Percentiles rank a stretch among this genome's conserved stretches.
Conservation (phyloP, 1,284 basidiomycete species). For the Leccinum colubrinum region DNA sequence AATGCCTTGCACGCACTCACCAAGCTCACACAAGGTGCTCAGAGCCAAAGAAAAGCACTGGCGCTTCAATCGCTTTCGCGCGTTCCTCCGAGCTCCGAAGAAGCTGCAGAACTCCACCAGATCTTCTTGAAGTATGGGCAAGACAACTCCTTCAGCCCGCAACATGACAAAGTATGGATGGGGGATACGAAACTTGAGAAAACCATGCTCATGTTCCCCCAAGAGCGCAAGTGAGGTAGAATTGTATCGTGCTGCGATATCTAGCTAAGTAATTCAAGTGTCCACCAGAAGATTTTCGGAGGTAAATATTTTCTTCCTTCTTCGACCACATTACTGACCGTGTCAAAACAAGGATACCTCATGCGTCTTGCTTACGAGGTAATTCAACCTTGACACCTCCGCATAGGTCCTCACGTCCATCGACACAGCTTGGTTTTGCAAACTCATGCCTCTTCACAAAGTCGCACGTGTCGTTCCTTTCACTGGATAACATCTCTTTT, state of each 20-base stretch:
- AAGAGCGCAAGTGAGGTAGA: conserved; percentile 71
- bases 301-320: conserved; percentile 29
- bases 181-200: conserved; percentile 63
- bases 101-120: conserved; percentile 66
- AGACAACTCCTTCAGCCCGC: conserved; percentile 31
- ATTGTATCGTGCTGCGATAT: not conserved
- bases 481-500: conserved; percentile 79
- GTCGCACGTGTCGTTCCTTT: conserved; percentile 68
- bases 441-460: conserved; percentile 72
- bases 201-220: conserved; percentile 81
- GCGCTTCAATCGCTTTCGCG: conserved; percentile 61
- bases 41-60: conserved; percentile 50
- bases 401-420: conserved; percentile 1
- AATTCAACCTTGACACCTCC: conserved; percentile 8
- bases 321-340: not conserved
- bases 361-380: conserved; percentile 73
- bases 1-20: conserved; percentile 3
- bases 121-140: conserved; percentile 63
- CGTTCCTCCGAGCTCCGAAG: conserved; percentile 68
- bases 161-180: conserved; percentile 60
- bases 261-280: conserved; percentile 35
- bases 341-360: conserved; percentile 39
- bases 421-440: conserved; percentile 65
- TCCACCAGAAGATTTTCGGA: conserved; percentile 83
- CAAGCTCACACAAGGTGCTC: conserved; percentile 35